Conservation (phyloP, 495 filamentous ascomycete species). For the Ramalina peruviana region DNA sequence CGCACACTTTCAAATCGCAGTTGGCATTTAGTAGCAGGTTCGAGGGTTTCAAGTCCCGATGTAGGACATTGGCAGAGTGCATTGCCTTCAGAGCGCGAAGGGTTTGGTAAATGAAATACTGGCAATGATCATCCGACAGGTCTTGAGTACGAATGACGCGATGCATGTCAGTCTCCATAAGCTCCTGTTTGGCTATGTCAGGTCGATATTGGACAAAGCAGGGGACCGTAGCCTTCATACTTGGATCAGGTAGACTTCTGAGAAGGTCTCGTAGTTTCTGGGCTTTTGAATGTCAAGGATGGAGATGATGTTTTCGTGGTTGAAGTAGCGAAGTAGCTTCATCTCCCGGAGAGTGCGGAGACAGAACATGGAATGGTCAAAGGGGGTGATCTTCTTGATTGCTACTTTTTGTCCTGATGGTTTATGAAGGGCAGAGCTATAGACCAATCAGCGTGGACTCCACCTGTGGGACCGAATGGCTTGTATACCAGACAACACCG, state of each 20-base stretch:
- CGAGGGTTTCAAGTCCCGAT: conserved; percentile 93
- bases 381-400: conserved; percentile 99
- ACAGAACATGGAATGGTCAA: conserved; percentile 99
- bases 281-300: conserved; percentile 99
- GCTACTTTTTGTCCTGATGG: conserved; percentile 97
- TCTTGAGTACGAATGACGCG: conserved; percentile 98
- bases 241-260: conserved; percentile 98
- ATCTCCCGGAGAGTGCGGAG: conserved; percentile 94
- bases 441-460: conserved; percentile 4
- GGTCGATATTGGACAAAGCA: neutral
- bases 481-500: conserved; percentile 87
- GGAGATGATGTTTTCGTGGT: conserved; percentile 99
- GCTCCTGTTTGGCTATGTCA: conserved; percentile 43
- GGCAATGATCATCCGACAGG: conserved; percentile 96
- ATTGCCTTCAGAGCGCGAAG: conserved; percentile 96
- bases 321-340: conserved; percentile 98
- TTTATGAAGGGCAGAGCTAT: conserved; percentile 93
- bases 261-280: conserved; percentile 86
- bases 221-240: conserved; percentile 30
- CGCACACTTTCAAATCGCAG: conserved; percentile 97
- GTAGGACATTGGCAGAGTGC: conserved; percentile 97
- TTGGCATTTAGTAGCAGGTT: conserved; percentile 96
- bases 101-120: conserved; percentile 99
- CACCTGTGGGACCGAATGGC: neutral
- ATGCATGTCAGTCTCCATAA: conserved; percentile 99